Percentiles rank a stretch among this genome's conserved stretches.
Conservation (phyloP, 257 asterid genomes). For the Nicotiana tabacum region DNA sequence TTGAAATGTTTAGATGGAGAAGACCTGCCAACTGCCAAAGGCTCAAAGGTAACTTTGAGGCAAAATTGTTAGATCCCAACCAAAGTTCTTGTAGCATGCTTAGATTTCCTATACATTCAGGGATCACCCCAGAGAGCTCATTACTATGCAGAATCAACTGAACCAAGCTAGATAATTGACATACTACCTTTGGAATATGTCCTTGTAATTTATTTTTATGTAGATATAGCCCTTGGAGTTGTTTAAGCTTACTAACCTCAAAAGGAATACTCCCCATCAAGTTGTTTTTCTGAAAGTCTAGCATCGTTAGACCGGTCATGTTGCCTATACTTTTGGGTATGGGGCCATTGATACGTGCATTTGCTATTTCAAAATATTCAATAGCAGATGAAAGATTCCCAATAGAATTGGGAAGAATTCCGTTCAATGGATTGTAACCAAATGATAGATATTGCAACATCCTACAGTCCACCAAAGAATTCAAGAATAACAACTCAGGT, state of each 20-base stretch:
- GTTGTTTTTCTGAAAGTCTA: slow-evolving; percentile 17
- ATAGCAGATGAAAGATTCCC: slow-evolving; percentile 17
- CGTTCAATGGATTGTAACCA: background rate
- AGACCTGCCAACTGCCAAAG: slow-evolving; percentile 28
- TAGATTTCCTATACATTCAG: slow-evolving; percentile 28
- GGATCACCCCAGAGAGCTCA: slow-evolving; percentile 23
- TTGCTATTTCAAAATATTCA: slow-evolving; percentile 14
- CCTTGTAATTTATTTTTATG: slow-evolving; percentile 19
- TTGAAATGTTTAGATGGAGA: slow-evolving; percentile 21
- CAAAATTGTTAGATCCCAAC: slow-evolving; percentile 22
- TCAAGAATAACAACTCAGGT: slow-evolving; percentile 17
- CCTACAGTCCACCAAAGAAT: slow-evolving; percentile 27
- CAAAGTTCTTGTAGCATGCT: slow-evolving; percentile 13
- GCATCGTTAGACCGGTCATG: slow-evolving; percentile 20
- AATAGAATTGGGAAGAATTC: background rate
- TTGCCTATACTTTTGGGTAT: slow-evolving; percentile 32
- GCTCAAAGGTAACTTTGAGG: slow-evolving; percentile 24
- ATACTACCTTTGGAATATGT: slow-evolving; percentile 18
- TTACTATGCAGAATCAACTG: slow-evolving; percentile 14
- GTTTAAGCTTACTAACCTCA: slow-evolving; percentile 16
- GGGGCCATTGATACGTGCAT: slow-evolving; percentile 16
- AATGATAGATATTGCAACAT: background rate
- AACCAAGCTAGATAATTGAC: slow-evolving; percentile 20
- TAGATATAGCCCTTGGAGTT: slow-evolving; percentile 21
- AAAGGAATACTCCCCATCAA: slow-evolving; percentile 26